A percentile compares a stretch with the other conserved stretches of the same genome.
phyloP scores from a whole-genome alignment of 805 yeast genomes.

The Candida easanensis region DNA sequence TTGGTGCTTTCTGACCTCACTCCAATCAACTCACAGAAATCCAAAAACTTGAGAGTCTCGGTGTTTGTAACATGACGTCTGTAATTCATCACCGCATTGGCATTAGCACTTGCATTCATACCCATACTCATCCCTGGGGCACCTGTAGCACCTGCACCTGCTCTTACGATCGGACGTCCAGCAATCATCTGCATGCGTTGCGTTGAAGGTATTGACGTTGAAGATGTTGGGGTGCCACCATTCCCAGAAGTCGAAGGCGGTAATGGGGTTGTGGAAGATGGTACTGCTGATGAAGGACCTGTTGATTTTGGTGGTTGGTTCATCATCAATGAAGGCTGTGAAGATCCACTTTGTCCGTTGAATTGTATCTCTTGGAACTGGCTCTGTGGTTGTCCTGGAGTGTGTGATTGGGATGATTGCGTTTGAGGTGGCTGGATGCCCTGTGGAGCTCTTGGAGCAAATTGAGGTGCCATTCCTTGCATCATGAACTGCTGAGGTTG shows the following conservation, averaged over 20 bases:
- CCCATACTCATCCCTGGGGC: constrained; percentile 1
- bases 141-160: constrained; percentile 1
- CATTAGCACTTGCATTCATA: constrained; percentile 4
- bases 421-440: constrained; percentile 11
- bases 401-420: no score
- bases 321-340: not conserved
- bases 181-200: not conserved
- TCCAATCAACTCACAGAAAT: constrained; percentile 46
- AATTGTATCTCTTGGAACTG: constrained; percentile 2
- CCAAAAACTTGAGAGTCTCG: constrained; percentile 49
- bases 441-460: constrained; percentile 14
- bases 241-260: no score
- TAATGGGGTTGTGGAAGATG: not conserved
- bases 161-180: not conserved
- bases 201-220: constrained; percentile 7
- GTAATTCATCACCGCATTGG: constrained; percentile 21
- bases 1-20: constrained; percentile 40
- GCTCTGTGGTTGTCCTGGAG: constrained; percentile 7
- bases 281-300: not conserved
- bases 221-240: constrained; percentile 1
- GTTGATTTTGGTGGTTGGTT: not conserved
- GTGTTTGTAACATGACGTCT: constrained; percentile 44
- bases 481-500: constrained; percentile 14
- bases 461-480: constrained; percentile 12
- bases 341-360: not conserved